Percentiles rank a stretch among this genome's conserved stretches.
Conservation (phyloP, 305 asterid species). For the Plantago coronopus region DNA sequence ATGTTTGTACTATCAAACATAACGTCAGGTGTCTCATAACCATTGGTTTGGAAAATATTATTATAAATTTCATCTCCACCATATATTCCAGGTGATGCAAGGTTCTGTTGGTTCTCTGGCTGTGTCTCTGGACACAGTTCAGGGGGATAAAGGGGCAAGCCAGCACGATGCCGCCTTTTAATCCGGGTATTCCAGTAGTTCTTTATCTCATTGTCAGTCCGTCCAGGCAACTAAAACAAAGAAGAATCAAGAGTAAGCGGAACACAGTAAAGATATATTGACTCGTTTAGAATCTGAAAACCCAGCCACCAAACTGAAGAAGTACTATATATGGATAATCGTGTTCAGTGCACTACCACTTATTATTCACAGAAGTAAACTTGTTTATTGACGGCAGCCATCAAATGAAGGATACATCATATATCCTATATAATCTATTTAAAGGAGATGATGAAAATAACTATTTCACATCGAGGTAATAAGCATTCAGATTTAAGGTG, state of each 20-base stretch:
- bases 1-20: constrained; percentile 40
- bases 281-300: constrained; percentile 10
- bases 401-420: background rate
- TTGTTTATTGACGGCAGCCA: background rate
- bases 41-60: constrained; percentile 36
- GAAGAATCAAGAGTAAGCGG: background rate
- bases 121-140: constrained; percentile 36
- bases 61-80: constrained; percentile 37
- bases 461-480: background rate
- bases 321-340: background rate
- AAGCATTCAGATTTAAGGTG: constrained; percentile 14
- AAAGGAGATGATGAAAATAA: background rate
- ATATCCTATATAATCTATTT: background rate
- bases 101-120: constrained; percentile 35
- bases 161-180: constrained; percentile 68
- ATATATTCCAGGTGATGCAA: constrained; percentile 31
- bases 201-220: constrained; percentile 70
- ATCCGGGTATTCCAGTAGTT: constrained; percentile 67
- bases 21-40: constrained; percentile 37
- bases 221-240: constrained; percentile 55
- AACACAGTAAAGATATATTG: constrained; percentile 3
- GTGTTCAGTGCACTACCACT: background rate
- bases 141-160: constrained; percentile 62
- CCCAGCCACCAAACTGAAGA: constrained; percentile 8
- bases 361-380: background rate